Evolutionary conservation across 148 eudicot genomes (phyloP).

Genomic region (Rhododendron simsii): DNA sequence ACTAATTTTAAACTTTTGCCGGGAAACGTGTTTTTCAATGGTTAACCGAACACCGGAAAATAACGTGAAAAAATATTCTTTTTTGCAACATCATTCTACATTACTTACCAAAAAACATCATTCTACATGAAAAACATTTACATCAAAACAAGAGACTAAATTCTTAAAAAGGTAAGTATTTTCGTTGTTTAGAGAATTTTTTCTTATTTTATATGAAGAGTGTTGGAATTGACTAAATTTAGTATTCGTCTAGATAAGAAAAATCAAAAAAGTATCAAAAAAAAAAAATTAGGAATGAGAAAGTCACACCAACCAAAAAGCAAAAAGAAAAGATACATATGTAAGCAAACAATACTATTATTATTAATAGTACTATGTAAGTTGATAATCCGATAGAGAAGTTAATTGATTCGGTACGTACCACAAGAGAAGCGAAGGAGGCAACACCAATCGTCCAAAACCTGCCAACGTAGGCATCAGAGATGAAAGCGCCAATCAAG

Average conservation of each 20-base stretch:
- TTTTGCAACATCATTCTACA: no score
- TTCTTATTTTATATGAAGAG: neutral
- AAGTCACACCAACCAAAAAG: no score
- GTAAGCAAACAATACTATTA: neutral
- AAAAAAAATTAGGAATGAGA: neutral
- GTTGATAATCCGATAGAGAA: neutral
- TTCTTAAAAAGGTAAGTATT: neutral
- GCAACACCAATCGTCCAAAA: constrained; percentile 57
- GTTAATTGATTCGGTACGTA: constrained; percentile 11
- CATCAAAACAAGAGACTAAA: neutral
- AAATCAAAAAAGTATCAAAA: no score
- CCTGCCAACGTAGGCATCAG: constrained; percentile 73
- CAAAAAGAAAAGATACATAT: no score
- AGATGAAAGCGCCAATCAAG: constrained; percentile 68
- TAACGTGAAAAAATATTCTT: no score
- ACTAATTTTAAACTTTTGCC: no score
- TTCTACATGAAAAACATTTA: no score
- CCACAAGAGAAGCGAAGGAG: constrained; percentile 54
- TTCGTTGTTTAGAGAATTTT: neutral
- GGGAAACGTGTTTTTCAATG: no score
- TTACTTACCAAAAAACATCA: no score
- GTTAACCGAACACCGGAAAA: no score
- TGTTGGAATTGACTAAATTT: neutral
- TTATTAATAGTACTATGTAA: neutral
- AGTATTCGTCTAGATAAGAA: neutral